Evolutionary conservation across 2,329 filamentous ascomycete species (phyloP).

Genomic region (Exophiala aquamarina): DNA sequence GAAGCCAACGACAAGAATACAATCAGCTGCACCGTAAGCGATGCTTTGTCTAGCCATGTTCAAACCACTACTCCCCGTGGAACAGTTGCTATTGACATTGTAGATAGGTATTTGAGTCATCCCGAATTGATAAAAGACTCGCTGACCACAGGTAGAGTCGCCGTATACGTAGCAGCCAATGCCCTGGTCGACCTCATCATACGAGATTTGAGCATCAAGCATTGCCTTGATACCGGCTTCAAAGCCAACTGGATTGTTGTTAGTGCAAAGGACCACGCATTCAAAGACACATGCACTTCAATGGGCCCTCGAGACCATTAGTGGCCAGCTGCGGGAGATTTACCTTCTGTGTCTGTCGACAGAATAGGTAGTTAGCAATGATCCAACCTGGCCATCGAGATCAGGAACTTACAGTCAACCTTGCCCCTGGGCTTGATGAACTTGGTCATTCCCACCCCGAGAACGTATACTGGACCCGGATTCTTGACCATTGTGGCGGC

Average conservation of each 20-base stretch:
- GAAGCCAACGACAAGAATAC: slow-evolving; percentile 87
- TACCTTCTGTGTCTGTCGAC: no score
- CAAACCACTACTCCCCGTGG: slow-evolving; percentile 84
- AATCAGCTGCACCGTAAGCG: slow-evolving; percentile 76
- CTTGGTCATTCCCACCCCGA: slow-evolving; percentile 97
- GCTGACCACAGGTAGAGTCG: slow-evolving; percentile 90
- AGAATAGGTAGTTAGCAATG: slow-evolving; percentile 48
- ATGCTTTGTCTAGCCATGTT: slow-evolving; percentile 79
- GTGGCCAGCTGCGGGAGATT: no score
- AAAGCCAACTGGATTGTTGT: slow-evolving; percentile 87
- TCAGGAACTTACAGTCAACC: slow-evolving; percentile 28
- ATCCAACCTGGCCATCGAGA: no score
- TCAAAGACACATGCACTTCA: no score
- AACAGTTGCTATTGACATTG: slow-evolving; percentile 99
- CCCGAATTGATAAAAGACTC: slow-evolving; percentile 97
- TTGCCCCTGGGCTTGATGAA: slow-evolving; percentile 64
- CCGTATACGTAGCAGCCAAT: slow-evolving; percentile 96
- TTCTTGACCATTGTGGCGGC: slow-evolving; percentile 51
- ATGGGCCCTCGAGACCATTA: no score
- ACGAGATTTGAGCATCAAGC: slow-evolving; percentile 68
- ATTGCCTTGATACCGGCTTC: slow-evolving; percentile 89
- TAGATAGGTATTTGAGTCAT: slow-evolving; percentile 95
- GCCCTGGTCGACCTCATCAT: slow-evolving; percentile 91
- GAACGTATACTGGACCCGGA: slow-evolving; percentile 69
- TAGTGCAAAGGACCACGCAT: no score